phyloP scores from a whole-genome alignment of 2,329 filamentous ascomycete species.

The Claviceps humidiphila region DNA sequence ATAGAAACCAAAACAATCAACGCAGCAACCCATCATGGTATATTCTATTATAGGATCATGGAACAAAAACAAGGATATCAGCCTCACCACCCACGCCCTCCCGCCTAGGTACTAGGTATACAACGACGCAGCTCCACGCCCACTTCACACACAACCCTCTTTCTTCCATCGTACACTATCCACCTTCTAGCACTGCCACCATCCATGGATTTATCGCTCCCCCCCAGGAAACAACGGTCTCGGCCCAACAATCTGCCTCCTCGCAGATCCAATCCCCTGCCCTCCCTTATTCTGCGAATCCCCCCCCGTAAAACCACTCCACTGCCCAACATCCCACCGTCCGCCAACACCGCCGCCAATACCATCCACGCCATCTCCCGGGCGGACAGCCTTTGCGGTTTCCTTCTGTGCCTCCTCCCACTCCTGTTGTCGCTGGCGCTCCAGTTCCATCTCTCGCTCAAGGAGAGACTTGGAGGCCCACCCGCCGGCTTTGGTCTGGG shows the following conservation, averaged over 20 bases:
- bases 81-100: no score
- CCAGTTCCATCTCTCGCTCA: conserved; percentile 70
- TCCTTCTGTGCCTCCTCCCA: conserved; percentile 67
- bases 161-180: no score
- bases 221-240: conserved; percentile 47
- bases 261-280: conserved; percentile 54
- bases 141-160: no score
- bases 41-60: no score
- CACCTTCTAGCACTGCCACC: no score
- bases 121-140: no score
- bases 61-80: no score
- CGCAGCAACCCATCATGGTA: no score
- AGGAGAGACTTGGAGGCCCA: conserved; percentile 58
- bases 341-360: conserved; percentile 52
- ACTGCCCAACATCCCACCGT: conserved; percentile 65
- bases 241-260: conserved; percentile 69
- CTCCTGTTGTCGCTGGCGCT: conserved; percentile 61
- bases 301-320: conserved; percentile 61
- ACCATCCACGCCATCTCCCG: conserved; percentile 43
- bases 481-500: conserved; percentile 47
- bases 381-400: conserved; percentile 40
- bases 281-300: conserved; percentile 58
- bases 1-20: no score
- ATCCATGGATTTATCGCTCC: conserved; percentile 10
- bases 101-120: no score